Conservation (phyloP, 257 asterid species). For the Oldenlandia corymbosa region DNA sequence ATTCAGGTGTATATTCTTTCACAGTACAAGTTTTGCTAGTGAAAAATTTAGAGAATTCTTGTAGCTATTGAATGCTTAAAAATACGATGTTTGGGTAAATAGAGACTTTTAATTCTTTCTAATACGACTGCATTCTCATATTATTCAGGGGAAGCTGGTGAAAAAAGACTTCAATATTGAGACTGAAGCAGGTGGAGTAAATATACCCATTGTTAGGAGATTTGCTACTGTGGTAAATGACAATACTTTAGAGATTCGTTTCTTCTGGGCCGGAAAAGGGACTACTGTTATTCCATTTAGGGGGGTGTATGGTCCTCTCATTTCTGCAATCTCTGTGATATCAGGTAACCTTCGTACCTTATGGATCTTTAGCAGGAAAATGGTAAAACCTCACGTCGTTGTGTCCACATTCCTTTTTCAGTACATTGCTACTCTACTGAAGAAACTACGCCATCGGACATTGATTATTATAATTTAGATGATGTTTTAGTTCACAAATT, state of each 20-base stretch:
- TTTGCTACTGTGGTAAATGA: conserved; percentile 49
- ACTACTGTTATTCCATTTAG: conserved; percentile 50
- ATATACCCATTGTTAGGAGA: conserved; percentile 28
- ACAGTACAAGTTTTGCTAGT: not conserved
- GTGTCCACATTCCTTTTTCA: no score
- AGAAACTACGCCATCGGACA: no score
- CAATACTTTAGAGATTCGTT: conserved; percentile 53
- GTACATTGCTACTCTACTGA: no score
- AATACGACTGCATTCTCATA: not conserved
- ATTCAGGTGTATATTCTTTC: conserved; percentile 45
- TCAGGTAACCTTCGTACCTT: no score
- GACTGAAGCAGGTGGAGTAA: conserved; percentile 70
- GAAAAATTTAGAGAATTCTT: not conserved
- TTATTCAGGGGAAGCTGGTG: conserved; percentile 49
- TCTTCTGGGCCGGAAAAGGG: conserved; percentile 93
- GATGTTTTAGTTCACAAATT: no score
- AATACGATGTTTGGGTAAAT: not conserved
- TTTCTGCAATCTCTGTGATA: conserved; percentile 78
- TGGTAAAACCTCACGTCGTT: no score
- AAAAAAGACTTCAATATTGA: conserved; percentile 70
- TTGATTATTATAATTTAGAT: no score
- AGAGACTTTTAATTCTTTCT: not conserved
- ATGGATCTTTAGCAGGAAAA: no score
- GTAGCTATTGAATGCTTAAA: no score
- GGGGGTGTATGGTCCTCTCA: conserved; percentile 84